phyloP scores from a whole-genome alignment of 2,329 filamentous ascomycete genomes.

The Colletotrichum kahawae region DNA sequence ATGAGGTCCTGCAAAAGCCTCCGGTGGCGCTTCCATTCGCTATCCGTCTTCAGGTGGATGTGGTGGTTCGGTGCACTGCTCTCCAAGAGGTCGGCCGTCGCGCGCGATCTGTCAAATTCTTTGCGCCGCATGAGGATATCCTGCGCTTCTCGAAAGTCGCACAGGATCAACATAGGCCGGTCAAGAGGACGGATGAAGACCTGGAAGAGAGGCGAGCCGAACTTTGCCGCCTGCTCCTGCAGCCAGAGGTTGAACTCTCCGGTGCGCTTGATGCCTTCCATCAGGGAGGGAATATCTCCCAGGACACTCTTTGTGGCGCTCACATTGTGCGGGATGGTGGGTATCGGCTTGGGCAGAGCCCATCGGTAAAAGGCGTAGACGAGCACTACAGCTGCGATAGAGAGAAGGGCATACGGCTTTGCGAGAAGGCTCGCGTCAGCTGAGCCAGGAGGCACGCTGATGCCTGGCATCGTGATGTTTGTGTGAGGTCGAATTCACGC shows the following conservation, averaged over 20 bases:
- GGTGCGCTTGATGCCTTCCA: conserved; percentile 35
- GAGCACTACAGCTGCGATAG: neutral
- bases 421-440: neutral
- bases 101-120: conserved; percentile 46
- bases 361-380: conserved; percentile 2
- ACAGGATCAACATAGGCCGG: conserved; percentile 47
- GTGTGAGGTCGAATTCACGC: neutral
- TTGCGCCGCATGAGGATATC: conserved; percentile 49
- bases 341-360: conserved; percentile 45
- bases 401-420: neutral
- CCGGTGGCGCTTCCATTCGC: conserved; percentile 35
- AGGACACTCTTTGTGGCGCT: conserved; percentile 37
- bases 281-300: conserved; percentile 47
- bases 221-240: conserved; percentile 24
- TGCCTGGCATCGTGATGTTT: neutral
- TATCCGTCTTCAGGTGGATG: conserved; percentile 32
- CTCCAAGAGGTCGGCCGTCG: conserved; percentile 28
- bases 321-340: conserved; percentile 50
- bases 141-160: conserved; percentile 37
- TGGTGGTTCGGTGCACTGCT: conserved; percentile 38
- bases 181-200: conserved; percentile 49
- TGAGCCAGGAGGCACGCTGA: neutral
- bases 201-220: conserved; percentile 49
- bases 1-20: conserved; percentile 43
- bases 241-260: conserved; percentile 17